A percentile compares a stretch with the other conserved stretches of the same genome.
These are phyloP conservation scores for Boletus huronensis DNA, from an alignment of 768 basidiomycete species.

Conservation along the genomic window DNA sequence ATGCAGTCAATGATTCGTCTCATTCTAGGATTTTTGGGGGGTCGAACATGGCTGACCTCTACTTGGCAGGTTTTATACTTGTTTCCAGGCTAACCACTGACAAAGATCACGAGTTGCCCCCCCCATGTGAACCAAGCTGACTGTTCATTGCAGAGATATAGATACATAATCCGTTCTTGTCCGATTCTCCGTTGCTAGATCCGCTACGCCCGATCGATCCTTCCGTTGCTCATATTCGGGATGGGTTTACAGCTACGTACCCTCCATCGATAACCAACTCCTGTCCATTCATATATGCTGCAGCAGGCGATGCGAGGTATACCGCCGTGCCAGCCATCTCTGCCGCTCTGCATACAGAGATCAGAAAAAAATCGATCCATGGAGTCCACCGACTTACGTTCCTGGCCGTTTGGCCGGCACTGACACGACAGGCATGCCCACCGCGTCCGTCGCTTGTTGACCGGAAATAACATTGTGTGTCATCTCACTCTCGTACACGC, in stretches of 20 bases:
- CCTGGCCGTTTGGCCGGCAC: constrained; percentile 64
- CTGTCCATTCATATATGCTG: constrained; percentile 74
- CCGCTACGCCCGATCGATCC: background rate
- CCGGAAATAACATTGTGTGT: constrained; percentile 49
- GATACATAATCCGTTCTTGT: background rate
- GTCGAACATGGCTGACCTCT: background rate
- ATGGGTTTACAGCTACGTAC: constrained; percentile 69
- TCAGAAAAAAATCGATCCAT: too few relatives aligned
- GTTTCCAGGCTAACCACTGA: background rate
- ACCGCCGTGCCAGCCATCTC: constrained; percentile 79
- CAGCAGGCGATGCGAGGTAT: constrained; percentile 70
- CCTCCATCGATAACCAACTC: constrained; percentile 78
- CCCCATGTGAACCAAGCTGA: background rate
- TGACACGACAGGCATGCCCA: constrained; percentile 58
- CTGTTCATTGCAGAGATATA: background rate
- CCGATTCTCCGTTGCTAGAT: background rate
- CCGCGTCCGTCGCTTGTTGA: constrained; percentile 44
- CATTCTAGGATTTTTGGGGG: constrained; percentile 6
- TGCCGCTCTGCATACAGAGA: constrained; percentile 42
- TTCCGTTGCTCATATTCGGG: constrained; percentile 33
- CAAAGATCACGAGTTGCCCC: background rate
- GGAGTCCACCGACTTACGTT: constrained; percentile 47
- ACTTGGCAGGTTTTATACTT: background rate
- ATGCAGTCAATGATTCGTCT: constrained; percentile 46
- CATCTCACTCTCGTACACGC: constrained; percentile 76